Evolutionary conservation across 768 basidiomycete species (phyloP).

Genomic region (Mycena vitilis): DNA sequence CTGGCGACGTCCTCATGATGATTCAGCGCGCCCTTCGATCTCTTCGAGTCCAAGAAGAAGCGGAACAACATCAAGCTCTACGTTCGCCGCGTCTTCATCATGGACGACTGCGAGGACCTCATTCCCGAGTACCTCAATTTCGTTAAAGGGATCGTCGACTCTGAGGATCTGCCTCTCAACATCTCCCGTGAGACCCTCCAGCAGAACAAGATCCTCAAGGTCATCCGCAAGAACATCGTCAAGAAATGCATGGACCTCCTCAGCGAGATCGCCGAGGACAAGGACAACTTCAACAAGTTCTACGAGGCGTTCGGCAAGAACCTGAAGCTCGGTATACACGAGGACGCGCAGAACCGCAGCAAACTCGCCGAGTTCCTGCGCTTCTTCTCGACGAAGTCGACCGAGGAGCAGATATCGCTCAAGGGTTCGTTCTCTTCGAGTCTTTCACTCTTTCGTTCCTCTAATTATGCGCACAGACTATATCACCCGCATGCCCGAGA

Average conservation of each 20-base stretch:
- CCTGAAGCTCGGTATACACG: slow-evolving; percentile 99
- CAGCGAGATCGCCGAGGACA: slow-evolving; percentile 98
- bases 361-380: slow-evolving; percentile 99
- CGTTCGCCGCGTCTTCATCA: slow-evolving; percentile 99
- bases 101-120: slow-evolving; percentile 99
- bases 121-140: slow-evolving; percentile 99
- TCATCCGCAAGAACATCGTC: slow-evolving; percentile 99
- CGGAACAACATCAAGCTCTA: slow-evolving; percentile 99
- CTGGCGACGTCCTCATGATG: slow-evolving; percentile 25
- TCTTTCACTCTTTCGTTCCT: background rate
- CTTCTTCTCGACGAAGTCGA: slow-evolving; percentile 96
- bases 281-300: slow-evolving; percentile 98
- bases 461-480: slow-evolving; percentile 71
- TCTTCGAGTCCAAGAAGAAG: slow-evolving; percentile 99
- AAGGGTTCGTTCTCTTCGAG: slow-evolving; percentile 68
- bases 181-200: slow-evolving; percentile 99
- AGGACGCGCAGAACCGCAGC: slow-evolving; percentile 98
- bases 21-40: slow-evolving; percentile 93
- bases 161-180: slow-evolving; percentile 99
- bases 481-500: slow-evolving; percentile 99
- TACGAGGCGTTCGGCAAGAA: slow-evolving; percentile 99
- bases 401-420: slow-evolving; percentile 91
- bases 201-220: slow-evolving; percentile 99
- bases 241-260: slow-evolving; percentile 98
- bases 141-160: slow-evolving; percentile 99